Conservation (phyloP, 2,329 filamentous ascomycete species). For the Claviceps fusiformis region DNA sequence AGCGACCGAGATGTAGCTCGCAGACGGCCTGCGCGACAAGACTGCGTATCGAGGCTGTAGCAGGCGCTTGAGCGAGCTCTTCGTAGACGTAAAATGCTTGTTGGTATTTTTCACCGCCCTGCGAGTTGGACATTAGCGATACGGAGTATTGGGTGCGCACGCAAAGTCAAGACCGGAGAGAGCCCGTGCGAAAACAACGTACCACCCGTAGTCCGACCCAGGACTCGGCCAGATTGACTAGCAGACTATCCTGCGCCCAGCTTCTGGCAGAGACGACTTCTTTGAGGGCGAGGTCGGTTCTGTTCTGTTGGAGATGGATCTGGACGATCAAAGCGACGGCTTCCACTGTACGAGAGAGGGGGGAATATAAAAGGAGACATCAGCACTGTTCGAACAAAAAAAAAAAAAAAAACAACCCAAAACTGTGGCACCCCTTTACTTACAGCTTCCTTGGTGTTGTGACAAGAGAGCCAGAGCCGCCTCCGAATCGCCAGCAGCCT, state of each 20-base stretch:
- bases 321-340: constrained; percentile 82
- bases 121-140: constrained; percentile 14
- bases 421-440: constrained; percentile 19
- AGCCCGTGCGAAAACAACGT: constrained; percentile 12
- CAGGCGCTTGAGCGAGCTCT: constrained; percentile 78
- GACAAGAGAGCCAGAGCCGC: constrained; percentile 68
- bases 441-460: constrained; percentile 78
- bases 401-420: background rate
- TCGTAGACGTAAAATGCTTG: constrained; percentile 96
- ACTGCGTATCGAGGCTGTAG: constrained; percentile 60
- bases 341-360: constrained; percentile 34
- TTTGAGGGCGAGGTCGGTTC: constrained; percentile 78
- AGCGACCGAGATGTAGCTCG: constrained; percentile 77
- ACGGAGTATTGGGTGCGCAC: no score
- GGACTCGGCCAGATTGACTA: constrained; percentile 88
- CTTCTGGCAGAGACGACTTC: constrained; percentile 75
- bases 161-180: no score
- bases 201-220: constrained; percentile 87
- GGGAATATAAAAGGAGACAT: constrained; percentile 7
- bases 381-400: background rate
- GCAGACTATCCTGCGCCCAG: constrained; percentile 88
- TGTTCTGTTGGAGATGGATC: constrained; percentile 84
- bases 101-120: constrained; percentile 94
- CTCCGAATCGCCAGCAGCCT: constrained; percentile 67
- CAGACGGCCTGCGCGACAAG: constrained; percentile 81